Conservation (phyloP, 2,329 filamentous ascomycete genomes). For the Neurospora sp. region DNA sequence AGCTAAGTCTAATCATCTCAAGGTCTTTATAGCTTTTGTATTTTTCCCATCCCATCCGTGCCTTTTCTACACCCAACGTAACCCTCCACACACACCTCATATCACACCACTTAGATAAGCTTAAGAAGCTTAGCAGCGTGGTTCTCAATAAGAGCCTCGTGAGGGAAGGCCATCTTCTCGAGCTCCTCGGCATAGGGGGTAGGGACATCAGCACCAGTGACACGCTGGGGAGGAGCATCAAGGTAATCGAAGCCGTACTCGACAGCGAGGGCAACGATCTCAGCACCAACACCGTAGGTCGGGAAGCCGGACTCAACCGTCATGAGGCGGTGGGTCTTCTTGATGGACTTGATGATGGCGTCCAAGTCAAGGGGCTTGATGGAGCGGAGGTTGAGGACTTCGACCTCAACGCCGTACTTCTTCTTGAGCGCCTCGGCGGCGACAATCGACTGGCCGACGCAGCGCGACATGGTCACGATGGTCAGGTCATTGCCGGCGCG, state of each 20-base stretch:
- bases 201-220: conserved; percentile 94
- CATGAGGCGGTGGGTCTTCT: conserved; percentile 93
- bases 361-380: conserved; percentile 95
- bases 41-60: conserved; percentile 1
- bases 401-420: conserved; percentile 90
- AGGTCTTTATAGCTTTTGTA: background rate
- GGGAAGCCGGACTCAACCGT: conserved; percentile 94
- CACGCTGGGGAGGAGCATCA: conserved; percentile 81
- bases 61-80: conserved; percentile 1
- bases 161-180: conserved; percentile 93
- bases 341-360: conserved; percentile 90
- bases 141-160: conserved; percentile 74
- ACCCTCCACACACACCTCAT: background rate
- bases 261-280: conserved; percentile 90
- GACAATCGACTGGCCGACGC: conserved; percentile 80
- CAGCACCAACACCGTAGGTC: conserved; percentile 82
- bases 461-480: conserved; percentile 88
- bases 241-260: conserved; percentile 99
- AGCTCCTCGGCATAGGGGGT: conserved; percentile 90
- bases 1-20: background rate
- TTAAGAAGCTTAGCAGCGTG: conserved; percentile 84
- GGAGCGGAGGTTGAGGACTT: conserved; percentile 97
- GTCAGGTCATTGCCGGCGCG: conserved; percentile 92
- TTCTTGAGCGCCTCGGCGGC: conserved; percentile 88
- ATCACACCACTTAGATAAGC: conserved; percentile 28